A percentile compares a stretch with the other conserved stretches of the same genome.
These are phyloP conservation scores for Tuber calosporum DNA, from an alignment of 495 filamentous ascomycete genomes.

Conservation along the genomic window DNA sequence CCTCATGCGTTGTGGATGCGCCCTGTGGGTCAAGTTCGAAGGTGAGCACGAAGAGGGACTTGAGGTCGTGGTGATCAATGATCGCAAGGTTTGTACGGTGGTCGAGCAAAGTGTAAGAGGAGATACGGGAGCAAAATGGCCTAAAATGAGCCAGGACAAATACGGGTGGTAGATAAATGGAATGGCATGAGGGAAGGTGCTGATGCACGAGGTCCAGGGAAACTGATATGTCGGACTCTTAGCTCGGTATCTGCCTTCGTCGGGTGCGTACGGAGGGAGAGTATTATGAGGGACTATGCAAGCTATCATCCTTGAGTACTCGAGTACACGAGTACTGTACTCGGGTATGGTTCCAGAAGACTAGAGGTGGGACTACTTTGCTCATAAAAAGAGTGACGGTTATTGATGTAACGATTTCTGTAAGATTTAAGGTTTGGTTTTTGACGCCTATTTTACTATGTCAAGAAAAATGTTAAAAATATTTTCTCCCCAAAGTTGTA, in stretches of 20 bases:
- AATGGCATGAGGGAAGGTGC: not conserved
- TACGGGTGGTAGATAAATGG: not conserved
- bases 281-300: not conserved
- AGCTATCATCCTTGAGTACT: too few relatives aligned
- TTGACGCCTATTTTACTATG: too few relatives aligned
- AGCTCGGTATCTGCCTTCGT: not conserved
- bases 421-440: too few relatives aligned
- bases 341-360: too few relatives aligned
- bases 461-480: too few relatives aligned
- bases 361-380: too few relatives aligned
- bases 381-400: too few relatives aligned
- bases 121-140: not conserved
- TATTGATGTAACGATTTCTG: too few relatives aligned
- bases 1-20: not conserved
- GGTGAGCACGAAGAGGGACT: not conserved
- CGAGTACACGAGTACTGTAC: too few relatives aligned
- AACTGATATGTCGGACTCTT: not conserved
- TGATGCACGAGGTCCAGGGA: not conserved
- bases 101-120: not conserved
- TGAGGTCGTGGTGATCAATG: not conserved
- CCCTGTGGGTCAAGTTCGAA: not conserved
- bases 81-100: not conserved
- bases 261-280: not conserved
- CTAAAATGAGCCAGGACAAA: not conserved
- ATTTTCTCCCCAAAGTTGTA: too few relatives aligned